These are phyloP conservation scores for Moesziomyces sp. DNA, from an alignment of 1,284 basidiomycete species.

Conservation along the genomic window DNA sequence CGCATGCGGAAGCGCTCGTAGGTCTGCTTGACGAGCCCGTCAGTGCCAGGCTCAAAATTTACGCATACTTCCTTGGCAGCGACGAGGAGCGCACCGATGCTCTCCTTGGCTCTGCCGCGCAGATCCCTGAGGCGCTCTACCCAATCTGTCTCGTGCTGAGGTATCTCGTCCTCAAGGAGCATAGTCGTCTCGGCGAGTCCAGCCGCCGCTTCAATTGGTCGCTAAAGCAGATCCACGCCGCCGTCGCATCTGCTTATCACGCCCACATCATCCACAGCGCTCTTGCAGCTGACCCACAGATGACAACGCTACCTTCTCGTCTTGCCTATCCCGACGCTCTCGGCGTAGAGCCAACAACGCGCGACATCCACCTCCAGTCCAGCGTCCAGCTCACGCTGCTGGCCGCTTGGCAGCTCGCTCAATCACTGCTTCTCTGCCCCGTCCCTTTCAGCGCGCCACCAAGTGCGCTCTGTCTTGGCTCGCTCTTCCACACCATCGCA, in stretches of 20 bases:
- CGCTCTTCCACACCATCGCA: conserved; percentile 33
- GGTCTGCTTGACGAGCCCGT: conserved; percentile 37
- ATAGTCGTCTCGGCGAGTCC: conserved; percentile 36
- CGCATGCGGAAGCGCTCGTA: conserved; percentile 10
- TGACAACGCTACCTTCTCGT: conserved; percentile 15
- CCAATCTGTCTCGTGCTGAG: conserved; percentile 42
- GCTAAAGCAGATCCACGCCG: conserved; percentile 37
- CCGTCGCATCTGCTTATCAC: conserved; percentile 18
- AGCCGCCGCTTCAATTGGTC: conserved; percentile 44
- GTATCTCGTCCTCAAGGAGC: conserved; percentile 43
- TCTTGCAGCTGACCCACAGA: conserved; percentile 22
- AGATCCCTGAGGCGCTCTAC: conserved; percentile 22
- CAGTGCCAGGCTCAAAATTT: conserved; percentile 25
- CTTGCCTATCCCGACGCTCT: conserved; percentile 19
- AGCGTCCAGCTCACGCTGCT: conserved; percentile 42
- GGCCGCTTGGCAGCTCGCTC: conserved; percentile 36
- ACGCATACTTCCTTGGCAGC: conserved; percentile 31
- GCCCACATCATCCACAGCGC: conserved; percentile 27
- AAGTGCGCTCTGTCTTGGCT: conserved; percentile 36
- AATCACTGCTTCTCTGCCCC: conserved; percentile 39
- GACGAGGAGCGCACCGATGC: conserved; percentile 22
- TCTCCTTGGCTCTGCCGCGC: conserved; percentile 1
- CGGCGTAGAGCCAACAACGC: conserved; percentile 35
- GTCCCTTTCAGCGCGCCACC: conserved; percentile 30
- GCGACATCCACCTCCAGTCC: conserved; percentile 39